A percentile compares a stretch with the other conserved stretches of the same genome.
Conservation (phyloP, 768 basidiomycete genomes). For the Collybia nuda region DNA sequence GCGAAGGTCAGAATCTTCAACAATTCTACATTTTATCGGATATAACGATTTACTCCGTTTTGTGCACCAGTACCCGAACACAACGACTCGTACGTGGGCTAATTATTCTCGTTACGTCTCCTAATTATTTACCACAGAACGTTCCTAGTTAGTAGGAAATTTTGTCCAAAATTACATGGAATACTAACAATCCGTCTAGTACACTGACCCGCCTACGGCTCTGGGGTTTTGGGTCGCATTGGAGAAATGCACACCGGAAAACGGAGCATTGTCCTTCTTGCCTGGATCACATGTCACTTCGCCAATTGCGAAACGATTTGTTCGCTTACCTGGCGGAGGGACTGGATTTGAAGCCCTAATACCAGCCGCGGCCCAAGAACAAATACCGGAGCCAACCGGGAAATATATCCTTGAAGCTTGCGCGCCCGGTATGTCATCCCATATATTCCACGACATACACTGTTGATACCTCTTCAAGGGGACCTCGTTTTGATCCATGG, state of each 20-base stretch:
- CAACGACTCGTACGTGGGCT: slow-evolving; percentile 79
- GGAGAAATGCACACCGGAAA: slow-evolving; percentile 79
- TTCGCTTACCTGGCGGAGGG: slow-evolving; percentile 72
- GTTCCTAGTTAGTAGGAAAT: slow-evolving; percentile 56
- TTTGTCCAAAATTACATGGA: not conserved
- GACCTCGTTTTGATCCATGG: slow-evolving; percentile 96
- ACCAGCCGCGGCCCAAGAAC: slow-evolving; percentile 32
- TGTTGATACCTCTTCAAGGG: slow-evolving; percentile 38
- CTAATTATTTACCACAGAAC: slow-evolving; percentile 43
- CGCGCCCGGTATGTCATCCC: slow-evolving; percentile 54
- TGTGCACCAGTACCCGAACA: slow-evolving; percentile 73
- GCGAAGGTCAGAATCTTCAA: slow-evolving; percentile 63
- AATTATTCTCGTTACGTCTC: not conserved
- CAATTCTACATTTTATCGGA: not conserved
- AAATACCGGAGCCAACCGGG: slow-evolving; percentile 29
- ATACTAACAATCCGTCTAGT: slow-evolving; percentile 41
- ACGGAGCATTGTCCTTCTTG: slow-evolving; percentile 86
- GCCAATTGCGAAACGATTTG: slow-evolving; percentile 81
- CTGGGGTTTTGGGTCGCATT: slow-evolving; percentile 97
- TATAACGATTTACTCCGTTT: not conserved
- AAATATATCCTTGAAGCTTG: slow-evolving; percentile 71
- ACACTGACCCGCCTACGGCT: slow-evolving; percentile 88
- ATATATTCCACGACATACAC: not conserved
- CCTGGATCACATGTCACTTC: slow-evolving; percentile 85
- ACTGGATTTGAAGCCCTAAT: slow-evolving; percentile 79